phyloP scores from a whole-genome alignment of 768 basidiomycete species.

The Kwoniella dendrophila region DNA sequence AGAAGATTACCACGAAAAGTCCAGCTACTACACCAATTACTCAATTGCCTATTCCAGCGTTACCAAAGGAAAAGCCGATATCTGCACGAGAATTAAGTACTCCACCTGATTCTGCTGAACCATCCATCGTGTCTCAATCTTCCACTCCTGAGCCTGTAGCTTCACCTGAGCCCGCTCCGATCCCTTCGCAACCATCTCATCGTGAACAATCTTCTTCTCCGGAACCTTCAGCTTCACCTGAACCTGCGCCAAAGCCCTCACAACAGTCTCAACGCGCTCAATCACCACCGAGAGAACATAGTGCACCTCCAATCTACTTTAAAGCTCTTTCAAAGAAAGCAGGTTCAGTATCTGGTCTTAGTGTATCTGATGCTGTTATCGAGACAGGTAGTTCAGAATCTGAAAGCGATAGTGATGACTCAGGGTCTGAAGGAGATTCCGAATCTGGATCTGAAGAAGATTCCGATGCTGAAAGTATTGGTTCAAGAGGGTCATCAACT shows the following conservation, averaged over 20 bases:
- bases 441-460: slow-evolving; percentile 13
- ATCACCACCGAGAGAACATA: slow-evolving; percentile 14
- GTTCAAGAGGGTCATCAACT: background rate
- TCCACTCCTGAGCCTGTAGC: too few species aligned
- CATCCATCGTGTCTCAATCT: background rate
- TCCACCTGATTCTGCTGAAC: slow-evolving; percentile 6
- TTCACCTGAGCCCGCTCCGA: background rate
- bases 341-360: slow-evolving; percentile 38
- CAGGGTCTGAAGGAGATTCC: slow-evolving; percentile 5
- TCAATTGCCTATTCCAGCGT: background rate
- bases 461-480: slow-evolving; percentile 9
- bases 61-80: too few species aligned
- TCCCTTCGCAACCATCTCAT: background rate
- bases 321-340: slow-evolving; percentile 27
- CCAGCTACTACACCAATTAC: background rate
- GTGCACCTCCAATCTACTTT: slow-evolving; percentile 29
- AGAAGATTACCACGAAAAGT: background rate
- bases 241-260: background rate
- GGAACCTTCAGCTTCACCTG: background rate
- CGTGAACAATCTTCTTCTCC: background rate
- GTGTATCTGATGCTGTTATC: slow-evolving; percentile 44
- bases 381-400: slow-evolving; percentile 38
- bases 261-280: slow-evolving; percentile 2
- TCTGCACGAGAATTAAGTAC: background rate
- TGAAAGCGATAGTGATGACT: slow-evolving; percentile 26